Percentiles rank a stretch among this genome's conserved stretches.
Conservation (phyloP, 441 rosid genomes). For the Kokia cookei region DNA sequence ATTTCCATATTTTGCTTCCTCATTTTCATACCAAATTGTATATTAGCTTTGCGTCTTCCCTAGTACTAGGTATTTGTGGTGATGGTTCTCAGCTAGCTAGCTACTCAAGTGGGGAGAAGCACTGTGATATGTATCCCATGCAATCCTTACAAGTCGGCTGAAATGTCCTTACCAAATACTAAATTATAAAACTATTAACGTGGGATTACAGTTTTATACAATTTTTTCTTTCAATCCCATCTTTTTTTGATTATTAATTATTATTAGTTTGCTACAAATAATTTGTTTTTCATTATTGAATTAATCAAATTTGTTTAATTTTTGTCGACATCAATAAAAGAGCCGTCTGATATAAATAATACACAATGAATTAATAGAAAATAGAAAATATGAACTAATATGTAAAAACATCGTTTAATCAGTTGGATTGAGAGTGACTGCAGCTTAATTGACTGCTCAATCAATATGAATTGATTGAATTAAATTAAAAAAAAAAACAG, state of each 20-base stretch:
- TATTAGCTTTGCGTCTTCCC: not conserved
- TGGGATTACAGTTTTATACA: too few species aligned
- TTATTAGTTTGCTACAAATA: not conserved
- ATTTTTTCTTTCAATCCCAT: too few species aligned
- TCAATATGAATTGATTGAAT: accelerated
- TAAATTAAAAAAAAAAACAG: too few species aligned
- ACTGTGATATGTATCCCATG: not conserved
- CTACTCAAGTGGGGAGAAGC: not conserved
- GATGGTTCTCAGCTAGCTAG: not conserved
- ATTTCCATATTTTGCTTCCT: not conserved
- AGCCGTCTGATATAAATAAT: too few species aligned
- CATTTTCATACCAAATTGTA: not conserved
- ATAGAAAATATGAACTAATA: too few species aligned
- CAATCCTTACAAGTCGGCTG: not conserved
- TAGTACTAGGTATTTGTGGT: not conserved
- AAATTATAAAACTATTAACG: too few species aligned
- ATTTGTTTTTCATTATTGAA: not conserved
- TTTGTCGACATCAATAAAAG: too few species aligned
- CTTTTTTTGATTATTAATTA: too few species aligned
- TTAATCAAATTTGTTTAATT: not conserved
- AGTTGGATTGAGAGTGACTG: too few species aligned
- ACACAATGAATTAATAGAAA: too few species aligned
- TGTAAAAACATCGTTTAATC: too few species aligned
- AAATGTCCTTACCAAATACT: not conserved
- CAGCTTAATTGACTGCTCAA: accelerated